Conservation (phyloP, 2,329 filamentous ascomycete genomes). For the Pyricularia sp. region DNA sequence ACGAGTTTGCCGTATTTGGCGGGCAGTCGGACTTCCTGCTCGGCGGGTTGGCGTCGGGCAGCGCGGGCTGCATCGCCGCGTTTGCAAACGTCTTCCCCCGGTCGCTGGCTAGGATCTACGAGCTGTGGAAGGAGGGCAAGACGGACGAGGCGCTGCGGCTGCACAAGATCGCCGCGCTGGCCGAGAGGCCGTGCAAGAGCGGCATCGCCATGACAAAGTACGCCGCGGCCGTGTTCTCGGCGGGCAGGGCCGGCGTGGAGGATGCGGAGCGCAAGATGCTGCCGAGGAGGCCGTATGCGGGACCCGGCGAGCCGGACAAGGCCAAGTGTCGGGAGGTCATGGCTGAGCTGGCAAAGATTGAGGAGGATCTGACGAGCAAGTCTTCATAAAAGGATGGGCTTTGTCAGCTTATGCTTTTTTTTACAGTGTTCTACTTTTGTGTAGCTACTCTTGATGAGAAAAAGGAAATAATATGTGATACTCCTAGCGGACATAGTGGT, state of each 20-base stretch:
- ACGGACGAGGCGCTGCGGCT: constrained; percentile 40
- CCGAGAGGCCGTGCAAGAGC: constrained; percentile 51
- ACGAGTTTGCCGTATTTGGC: constrained; percentile 53
- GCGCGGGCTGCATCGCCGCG: constrained; percentile 47
- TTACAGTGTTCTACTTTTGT: neutral
- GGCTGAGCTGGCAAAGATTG: constrained; percentile 30
- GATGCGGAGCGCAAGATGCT: constrained; percentile 43
- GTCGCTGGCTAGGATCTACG: constrained; percentile 43
- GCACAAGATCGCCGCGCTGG: constrained; percentile 49
- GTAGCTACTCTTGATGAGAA: neutral
- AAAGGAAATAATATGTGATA: neutral
- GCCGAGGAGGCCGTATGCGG: constrained; percentile 49
- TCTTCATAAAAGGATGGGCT: neutral
- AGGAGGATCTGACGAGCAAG: constrained; percentile 16
- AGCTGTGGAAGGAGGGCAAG: constrained; percentile 32
- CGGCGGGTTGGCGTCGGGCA: constrained; percentile 44
- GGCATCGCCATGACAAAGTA: constrained; percentile 59
- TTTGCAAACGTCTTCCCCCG: constrained; percentile 50
- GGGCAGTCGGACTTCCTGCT: constrained; percentile 63
- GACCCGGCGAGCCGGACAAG: constrained; percentile 29
- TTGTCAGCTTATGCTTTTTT: neutral
- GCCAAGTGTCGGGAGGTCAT: constrained; percentile 25
- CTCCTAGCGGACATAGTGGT: neutral
- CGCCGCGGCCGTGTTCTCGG: constrained; percentile 48
- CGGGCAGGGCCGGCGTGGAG: constrained; percentile 42